Evolutionary conservation across 2,329 filamentous ascomycete genomes (phyloP).

Genomic region (Thelonectria rubi): DNA sequence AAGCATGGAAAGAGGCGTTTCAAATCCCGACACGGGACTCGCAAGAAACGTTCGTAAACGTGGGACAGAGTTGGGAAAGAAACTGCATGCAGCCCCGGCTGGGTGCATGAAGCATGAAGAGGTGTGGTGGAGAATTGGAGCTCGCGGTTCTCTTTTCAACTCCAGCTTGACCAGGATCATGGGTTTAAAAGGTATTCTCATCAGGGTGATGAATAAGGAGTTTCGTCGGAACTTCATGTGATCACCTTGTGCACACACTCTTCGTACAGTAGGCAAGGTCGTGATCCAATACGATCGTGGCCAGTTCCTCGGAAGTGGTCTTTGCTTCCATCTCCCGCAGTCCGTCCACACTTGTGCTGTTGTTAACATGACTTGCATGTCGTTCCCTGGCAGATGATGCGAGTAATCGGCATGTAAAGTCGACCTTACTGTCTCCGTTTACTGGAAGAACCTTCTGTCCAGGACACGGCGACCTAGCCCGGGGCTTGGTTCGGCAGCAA

Average conservation of each 20-base stretch:
- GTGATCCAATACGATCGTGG: background rate
- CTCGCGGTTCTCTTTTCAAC: constrained; percentile 16
- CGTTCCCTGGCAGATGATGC: constrained; percentile 16
- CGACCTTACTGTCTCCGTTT: constrained; percentile 7
- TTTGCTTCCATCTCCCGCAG: constrained; percentile 10
- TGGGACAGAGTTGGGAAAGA: constrained; percentile 20
- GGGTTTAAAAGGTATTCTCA: constrained; percentile 8
- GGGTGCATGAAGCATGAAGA: constrained; percentile 32
- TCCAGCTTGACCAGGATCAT: constrained; percentile 22
- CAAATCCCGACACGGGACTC: constrained; percentile 25
- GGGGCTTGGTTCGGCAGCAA: constrained; percentile 11
- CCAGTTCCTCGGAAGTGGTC: constrained; percentile 2
- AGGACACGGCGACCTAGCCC: background rate
- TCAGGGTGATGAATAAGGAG: background rate
- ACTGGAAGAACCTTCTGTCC: background rate
- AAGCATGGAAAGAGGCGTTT: constrained; percentile 22
- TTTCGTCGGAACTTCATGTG: too few relatives aligned
- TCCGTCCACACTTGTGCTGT: background rate
- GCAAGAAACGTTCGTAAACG: constrained; percentile 22
- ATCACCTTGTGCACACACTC: too few relatives aligned
- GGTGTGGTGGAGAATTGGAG: constrained; percentile 20
- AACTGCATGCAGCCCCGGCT: constrained; percentile 21
- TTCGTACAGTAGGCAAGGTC: too few relatives aligned
- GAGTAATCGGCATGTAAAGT: constrained; percentile 13
- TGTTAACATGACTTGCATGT: constrained; percentile 18